A percentile compares a stretch with the other conserved stretches of the same genome.
These are phyloP conservation scores for Neoboletus brunneissimus DNA, from an alignment of 768 basidiomycete genomes.

Conservation along the genomic window DNA sequence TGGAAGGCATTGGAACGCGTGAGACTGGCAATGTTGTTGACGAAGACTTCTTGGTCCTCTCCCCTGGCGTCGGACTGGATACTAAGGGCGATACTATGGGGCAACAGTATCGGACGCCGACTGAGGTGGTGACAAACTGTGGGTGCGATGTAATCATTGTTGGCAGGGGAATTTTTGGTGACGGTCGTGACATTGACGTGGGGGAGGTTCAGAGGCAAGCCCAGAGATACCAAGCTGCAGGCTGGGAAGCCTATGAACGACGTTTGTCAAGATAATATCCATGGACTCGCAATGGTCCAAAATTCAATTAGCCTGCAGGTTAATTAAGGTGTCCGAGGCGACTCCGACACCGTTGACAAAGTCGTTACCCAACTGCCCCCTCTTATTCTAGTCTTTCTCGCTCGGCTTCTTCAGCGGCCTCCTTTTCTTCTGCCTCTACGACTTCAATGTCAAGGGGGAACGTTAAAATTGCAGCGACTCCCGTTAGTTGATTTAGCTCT, in stretches of 20 bases:
- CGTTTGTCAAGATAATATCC: conserved; percentile 33
- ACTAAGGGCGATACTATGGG: conserved; percentile 80
- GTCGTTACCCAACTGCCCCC: conserved; percentile 4
- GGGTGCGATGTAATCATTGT: conserved; percentile 98
- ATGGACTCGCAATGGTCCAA: not conserved
- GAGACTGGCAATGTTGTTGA: conserved; percentile 33
- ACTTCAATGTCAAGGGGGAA: conserved; percentile 96
- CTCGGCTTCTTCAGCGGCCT: conserved; percentile 52
- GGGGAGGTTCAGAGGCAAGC: conserved; percentile 57
- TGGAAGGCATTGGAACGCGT: conserved; percentile 59
- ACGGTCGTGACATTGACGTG: conserved; percentile 40
- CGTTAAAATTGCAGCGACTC: conserved; percentile 92
- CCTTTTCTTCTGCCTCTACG: conserved; percentile 88
- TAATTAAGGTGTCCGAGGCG: not conserved
- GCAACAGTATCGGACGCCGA: conserved; percentile 92
- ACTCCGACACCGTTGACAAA: not conserved
- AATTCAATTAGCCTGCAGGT: not conserved
- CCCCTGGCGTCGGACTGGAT: conserved; percentile 90
- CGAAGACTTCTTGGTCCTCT: conserved; percentile 87
- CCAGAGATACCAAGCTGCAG: conserved; percentile 78
- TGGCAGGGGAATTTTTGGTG: conserved; percentile 89
- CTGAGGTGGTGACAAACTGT: conserved; percentile 71
- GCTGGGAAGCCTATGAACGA: conserved; percentile 88
- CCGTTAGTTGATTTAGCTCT: conserved; percentile 97
- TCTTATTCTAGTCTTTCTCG: conserved; percentile 12